Evolutionary conservation across 2,329 filamentous ascomycete species (phyloP).

Genomic region (Ceratocystis cacaofunesta): DNA sequence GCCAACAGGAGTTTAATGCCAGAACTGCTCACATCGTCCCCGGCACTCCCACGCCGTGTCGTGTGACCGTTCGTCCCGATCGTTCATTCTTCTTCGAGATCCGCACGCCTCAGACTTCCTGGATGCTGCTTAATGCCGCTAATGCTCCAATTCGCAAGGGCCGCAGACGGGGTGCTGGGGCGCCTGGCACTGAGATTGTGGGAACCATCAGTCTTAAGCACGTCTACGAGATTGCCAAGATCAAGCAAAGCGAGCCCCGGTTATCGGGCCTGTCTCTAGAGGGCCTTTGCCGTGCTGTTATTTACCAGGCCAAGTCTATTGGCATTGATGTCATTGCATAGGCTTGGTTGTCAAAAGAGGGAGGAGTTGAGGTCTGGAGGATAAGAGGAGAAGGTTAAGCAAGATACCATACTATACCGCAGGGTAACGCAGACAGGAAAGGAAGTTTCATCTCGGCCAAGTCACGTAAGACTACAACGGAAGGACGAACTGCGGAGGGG

Average conservation of each 20-base stretch:
- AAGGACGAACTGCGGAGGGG: not conserved
- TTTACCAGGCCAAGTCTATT: constrained; percentile 60
- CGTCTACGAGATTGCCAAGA: constrained; percentile 92
- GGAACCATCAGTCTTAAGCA: constrained; percentile 86
- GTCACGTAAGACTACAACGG: not conserved
- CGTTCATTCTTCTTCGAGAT: constrained; percentile 86
- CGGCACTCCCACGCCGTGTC: constrained; percentile 78
- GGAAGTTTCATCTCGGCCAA: not conserved
- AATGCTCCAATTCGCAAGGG: constrained; percentile 61
- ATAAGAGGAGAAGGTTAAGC: not conserved
- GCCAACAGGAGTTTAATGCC: constrained; percentile 80
- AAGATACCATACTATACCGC: not conserved
- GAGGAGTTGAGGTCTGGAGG: not conserved
- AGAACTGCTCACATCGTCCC: constrained; percentile 68
- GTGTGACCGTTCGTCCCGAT: constrained; percentile 83
- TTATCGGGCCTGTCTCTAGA: constrained; percentile 57
- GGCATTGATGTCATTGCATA: constrained; percentile 57
- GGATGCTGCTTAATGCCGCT: constrained; percentile 71
- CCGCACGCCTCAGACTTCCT: constrained; percentile 87
- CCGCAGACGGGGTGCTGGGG: constrained; percentile 61
- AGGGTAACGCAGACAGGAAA: not conserved
- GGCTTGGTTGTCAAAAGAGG: constrained; percentile 5
- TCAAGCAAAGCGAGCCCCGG: constrained; percentile 69
- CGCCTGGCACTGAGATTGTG: constrained; percentile 61
- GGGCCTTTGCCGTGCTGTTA: constrained; percentile 57